phyloP scores from a whole-genome alignment of 495 filamentous ascomycete genomes.

The Aspergillus coremiiformis region DNA sequence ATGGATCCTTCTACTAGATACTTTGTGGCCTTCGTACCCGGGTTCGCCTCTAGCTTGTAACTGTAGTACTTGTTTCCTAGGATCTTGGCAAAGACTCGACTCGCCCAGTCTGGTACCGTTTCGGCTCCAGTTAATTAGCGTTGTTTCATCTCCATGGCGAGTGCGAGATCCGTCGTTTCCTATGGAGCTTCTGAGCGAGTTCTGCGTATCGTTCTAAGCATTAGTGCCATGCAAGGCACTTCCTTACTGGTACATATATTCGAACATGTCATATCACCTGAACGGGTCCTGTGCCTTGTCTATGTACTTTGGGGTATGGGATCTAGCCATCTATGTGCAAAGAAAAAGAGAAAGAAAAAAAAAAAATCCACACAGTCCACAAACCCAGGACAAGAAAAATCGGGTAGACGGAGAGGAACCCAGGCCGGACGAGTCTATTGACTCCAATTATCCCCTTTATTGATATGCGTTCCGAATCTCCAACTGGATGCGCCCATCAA shows the following conservation, averaged over 20 bases:
- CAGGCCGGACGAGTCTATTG: neutral
- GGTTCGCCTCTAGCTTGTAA: neutral
- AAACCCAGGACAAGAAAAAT: neutral
- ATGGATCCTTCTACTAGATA: neutral
- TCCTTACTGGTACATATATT: neutral
- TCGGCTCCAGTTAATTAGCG: neutral
- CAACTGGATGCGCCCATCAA: conserved; percentile 49
- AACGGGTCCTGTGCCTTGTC: neutral
- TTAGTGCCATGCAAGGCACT: conserved; percentile 9
- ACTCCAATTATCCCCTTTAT: conserved; percentile 11
- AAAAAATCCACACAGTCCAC: neutral
- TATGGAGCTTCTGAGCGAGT: neutral
- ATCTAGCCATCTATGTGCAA: neutral
- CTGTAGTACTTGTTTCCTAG: neutral
- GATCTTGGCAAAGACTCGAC: neutral
- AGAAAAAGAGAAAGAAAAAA: neutral
- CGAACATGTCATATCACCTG: conserved; percentile 6
- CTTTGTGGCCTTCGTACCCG: neutral
- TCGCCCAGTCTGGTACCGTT: neutral
- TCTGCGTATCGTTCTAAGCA: neutral
- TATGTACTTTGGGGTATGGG: neutral
- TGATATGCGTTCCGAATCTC: conserved; percentile 42
- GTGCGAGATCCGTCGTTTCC: neutral
- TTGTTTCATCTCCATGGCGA: neutral
- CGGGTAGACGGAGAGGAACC: neutral